A percentile compares a stretch with the other conserved stretches of the same genome.
These are phyloP conservation scores for Vitis riparia DNA, from an alignment of 164 flowering plant genomes.

Conservation along the genomic window DNA sequence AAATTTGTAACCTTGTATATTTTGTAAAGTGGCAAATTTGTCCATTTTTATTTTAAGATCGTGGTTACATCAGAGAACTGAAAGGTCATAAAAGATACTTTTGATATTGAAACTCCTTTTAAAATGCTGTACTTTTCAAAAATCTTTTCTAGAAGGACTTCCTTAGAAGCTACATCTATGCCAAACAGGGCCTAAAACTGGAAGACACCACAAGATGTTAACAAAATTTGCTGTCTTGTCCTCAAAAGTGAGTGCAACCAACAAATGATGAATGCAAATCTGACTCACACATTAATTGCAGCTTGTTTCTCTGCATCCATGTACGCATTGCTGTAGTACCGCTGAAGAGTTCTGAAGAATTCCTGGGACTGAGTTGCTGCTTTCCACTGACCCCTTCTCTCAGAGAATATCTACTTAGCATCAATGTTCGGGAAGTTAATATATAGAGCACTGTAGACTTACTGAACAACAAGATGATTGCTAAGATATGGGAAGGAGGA, in stretches of 20 bases:
- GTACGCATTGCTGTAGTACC: constrained; percentile 60
- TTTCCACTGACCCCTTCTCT: constrained; percentile 59
- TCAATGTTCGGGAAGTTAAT: neutral
- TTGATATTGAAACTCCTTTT: no score
- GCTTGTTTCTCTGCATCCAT: constrained; percentile 57
- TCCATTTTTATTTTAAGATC: no score
- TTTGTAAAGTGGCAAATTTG: no score
- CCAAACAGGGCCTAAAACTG: neutral
- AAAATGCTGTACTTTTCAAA: no score
- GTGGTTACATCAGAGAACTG: no score
- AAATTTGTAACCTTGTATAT: no score
- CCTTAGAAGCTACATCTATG: no score
- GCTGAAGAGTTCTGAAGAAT: constrained; percentile 59
- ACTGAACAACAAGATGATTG: neutral
- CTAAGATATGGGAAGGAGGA: no score
- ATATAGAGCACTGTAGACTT: neutral
- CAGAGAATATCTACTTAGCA: constrained; percentile 44
- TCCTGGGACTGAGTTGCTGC: constrained; percentile 60
- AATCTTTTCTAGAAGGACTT: no score
- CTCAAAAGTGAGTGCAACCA: neutral
- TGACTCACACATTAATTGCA: constrained; percentile 52
- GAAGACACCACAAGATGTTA: neutral
- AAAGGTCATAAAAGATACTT: no score
- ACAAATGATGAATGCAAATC: neutral
- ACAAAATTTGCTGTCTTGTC: no score